phyloP scores from a whole-genome alignment of 352 stramenopile genomes.

The Globisporangium middletonii region DNA sequence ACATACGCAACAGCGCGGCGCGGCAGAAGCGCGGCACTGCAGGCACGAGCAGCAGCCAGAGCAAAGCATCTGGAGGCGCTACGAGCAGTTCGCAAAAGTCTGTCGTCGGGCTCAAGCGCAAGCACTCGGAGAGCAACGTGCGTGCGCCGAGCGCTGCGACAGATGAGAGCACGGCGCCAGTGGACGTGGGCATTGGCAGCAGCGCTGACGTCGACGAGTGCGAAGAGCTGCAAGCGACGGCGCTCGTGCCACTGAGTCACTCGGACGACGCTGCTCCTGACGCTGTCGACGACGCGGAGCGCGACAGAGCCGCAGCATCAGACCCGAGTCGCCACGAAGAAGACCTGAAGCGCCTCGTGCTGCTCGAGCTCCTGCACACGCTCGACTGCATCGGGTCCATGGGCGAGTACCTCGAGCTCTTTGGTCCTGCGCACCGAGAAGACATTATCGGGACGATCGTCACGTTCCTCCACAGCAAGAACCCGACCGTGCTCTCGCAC shows the following conservation, averaged over 20 bases:
- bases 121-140: slow-evolving; percentile 29
- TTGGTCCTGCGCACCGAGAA: slow-evolving; percentile 75
- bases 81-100: slow-evolving; percentile 1
- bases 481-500: slow-evolving; percentile 69
- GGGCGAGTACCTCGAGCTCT: slow-evolving; percentile 82
- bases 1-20: slow-evolving; percentile 27
- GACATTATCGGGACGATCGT: slow-evolving; percentile 79
- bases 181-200: neutral
- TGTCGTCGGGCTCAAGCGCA: slow-evolving; percentile 29
- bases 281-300: neutral
- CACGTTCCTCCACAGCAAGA: slow-evolving; percentile 82
- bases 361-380: slow-evolving; percentile 80
- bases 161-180: slow-evolving; percentile 18
- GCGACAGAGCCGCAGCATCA: slow-evolving; percentile 7
- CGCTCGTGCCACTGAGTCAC: neutral
- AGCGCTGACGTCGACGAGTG: slow-evolving; percentile 7
- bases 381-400: slow-evolving; percentile 80
- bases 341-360: slow-evolving; percentile 67
- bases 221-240: neutral
- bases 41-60: slow-evolving; percentile 6
- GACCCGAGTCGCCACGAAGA: slow-evolving; percentile 63
- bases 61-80: slow-evolving; percentile 2
- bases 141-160: slow-evolving; percentile 11
- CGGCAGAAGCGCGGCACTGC: slow-evolving; percentile 28
- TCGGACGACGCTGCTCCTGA: neutral